Percentiles rank a stretch among this genome's conserved stretches.
Conservation (phyloP, 257 asterid species). For the Ligustrum vulgare region DNA sequence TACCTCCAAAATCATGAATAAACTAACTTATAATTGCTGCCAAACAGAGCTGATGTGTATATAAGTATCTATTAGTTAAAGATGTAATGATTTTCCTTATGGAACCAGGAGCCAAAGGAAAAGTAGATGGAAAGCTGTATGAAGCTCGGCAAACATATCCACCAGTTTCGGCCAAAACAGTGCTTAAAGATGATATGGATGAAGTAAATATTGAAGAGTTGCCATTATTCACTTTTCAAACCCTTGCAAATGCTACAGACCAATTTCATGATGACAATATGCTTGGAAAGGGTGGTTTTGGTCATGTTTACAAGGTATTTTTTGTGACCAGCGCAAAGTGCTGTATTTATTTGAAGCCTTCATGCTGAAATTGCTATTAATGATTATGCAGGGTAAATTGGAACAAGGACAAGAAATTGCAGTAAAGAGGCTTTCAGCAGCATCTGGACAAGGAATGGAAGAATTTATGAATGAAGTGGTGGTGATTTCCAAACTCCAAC, state of each 20-base stretch:
- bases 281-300: constrained; percentile 46
- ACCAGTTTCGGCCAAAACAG: constrained; percentile 14
- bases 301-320: constrained; percentile 40
- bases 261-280: constrained; percentile 21
- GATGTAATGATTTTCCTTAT: background rate
- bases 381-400: constrained; percentile 29
- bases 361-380: background rate
- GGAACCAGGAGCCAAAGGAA: constrained; percentile 2
- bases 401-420: constrained; percentile 36
- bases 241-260: constrained; percentile 35
- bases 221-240: constrained; percentile 34
- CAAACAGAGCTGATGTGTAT: background rate
- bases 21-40: too few species aligned
- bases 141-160: constrained; percentile 25
- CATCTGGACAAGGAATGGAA: constrained; percentile 38
- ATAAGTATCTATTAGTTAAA: background rate
- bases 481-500: constrained; percentile 48
- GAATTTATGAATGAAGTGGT: constrained; percentile 47
- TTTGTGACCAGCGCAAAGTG: background rate
- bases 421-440: constrained; percentile 43
- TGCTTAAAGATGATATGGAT: constrained; percentile 18
- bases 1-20: too few species aligned
- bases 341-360: background rate
- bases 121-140: constrained; percentile 9
- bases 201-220: constrained; percentile 30